phyloP scores from a whole-genome alignment of 768 basidiomycete genomes.

The Roridomyces roridus region DNA sequence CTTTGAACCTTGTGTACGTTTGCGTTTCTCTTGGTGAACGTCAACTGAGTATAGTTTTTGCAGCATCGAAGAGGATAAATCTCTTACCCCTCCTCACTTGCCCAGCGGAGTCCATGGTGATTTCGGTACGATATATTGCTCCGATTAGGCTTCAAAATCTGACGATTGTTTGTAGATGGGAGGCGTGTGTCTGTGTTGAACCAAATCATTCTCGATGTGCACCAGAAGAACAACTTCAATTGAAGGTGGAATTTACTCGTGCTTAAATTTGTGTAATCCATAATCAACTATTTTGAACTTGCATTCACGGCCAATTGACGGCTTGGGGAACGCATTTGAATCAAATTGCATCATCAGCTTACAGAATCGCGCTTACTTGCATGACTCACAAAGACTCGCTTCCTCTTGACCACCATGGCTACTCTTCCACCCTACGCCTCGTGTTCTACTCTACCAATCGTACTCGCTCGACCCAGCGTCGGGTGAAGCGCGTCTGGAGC shows the following conservation, averaged over 20 bases:
- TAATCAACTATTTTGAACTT: too few relatives aligned
- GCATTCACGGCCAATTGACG: too few relatives aligned
- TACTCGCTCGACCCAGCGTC: slow-evolving; percentile 62
- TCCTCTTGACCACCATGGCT: too few relatives aligned
- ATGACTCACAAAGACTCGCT: too few relatives aligned
- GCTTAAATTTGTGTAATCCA: too few relatives aligned
- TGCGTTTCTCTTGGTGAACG: not conserved
- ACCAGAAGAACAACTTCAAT: not conserved
- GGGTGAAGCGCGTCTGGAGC: slow-evolving; percentile 60
- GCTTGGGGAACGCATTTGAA: too few relatives aligned
- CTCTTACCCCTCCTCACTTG: slow-evolving; percentile 12
- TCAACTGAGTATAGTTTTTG: too few relatives aligned
- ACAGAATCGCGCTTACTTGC: too few relatives aligned
- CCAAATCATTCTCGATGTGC: slow-evolving; percentile 36
- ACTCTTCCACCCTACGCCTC: too few relatives aligned
- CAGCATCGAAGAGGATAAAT: slow-evolving; percentile 21
- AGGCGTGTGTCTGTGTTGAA: slow-evolving; percentile 37
- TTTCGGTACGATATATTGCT: slow-evolving; percentile 30
- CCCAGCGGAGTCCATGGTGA: slow-evolving; percentile 30
- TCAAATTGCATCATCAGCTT: too few relatives aligned
- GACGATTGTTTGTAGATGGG: slow-evolving; percentile 25
- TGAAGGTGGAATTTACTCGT: too few relatives aligned
- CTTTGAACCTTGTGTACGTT: slow-evolving; percentile 47
- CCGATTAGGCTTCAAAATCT: not conserved
- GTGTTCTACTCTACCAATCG: slow-evolving; percentile 52